Evolutionary conservation across 2,329 filamentous ascomycete species (phyloP).

Genomic region (Neonectria magnoliae): DNA sequence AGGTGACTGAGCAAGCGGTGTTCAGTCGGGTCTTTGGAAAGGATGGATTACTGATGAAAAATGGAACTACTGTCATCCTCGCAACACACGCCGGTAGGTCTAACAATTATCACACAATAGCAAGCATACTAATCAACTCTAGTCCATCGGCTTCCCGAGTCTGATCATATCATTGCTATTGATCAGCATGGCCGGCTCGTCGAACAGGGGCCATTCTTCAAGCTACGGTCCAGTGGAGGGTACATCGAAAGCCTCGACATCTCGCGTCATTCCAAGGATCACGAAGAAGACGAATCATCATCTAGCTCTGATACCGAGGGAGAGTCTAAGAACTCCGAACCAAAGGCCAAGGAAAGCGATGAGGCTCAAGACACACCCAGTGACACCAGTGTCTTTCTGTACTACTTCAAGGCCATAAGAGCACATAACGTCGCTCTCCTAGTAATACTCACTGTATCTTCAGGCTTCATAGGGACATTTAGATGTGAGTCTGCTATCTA

Average conservation of each 20-base stretch:
- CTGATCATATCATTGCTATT: constrained; percentile 57
- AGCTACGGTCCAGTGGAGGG: constrained; percentile 48
- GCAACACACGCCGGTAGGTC: constrained; percentile 48
- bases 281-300: constrained; percentile 6
- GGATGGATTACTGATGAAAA: constrained; percentile 47
- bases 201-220: constrained; percentile 53
- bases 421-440: constrained; percentile 33
- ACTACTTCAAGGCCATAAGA: constrained; percentile 42
- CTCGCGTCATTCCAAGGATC: constrained; percentile 32
- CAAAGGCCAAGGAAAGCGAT: not conserved
- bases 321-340: not conserved
- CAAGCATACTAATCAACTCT: not conserved
- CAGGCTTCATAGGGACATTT: constrained; percentile 36
- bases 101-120: not conserved
- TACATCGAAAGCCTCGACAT: constrained; percentile 52
- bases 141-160: constrained; percentile 49
- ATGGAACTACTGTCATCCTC: constrained; percentile 44
- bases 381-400: constrained; percentile 42
- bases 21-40: constrained; percentile 52
- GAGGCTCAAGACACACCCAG: constrained; percentile 20
- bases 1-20: constrained; percentile 53
- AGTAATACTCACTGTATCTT: constrained; percentile 24
- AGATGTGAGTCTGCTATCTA: constrained; percentile 33
- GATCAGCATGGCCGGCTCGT: constrained; percentile 50
- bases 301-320: not conserved